These are phyloP conservation scores for Sporothrix brasiliensis DNA, from an alignment of 2,329 filamentous ascomycete genomes.

Conservation along the genomic window DNA sequence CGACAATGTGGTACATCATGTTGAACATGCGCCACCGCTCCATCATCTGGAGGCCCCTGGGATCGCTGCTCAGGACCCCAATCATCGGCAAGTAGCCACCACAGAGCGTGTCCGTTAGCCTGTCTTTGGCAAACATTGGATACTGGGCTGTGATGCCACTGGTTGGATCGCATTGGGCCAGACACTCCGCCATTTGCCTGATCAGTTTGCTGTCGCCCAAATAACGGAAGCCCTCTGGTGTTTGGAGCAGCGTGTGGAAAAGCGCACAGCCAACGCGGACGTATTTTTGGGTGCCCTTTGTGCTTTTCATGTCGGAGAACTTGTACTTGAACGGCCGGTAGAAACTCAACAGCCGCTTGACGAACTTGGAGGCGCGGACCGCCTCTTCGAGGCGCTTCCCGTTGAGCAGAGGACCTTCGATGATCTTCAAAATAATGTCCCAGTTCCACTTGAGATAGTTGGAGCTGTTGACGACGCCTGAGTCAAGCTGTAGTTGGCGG, in stretches of 20 bases:
- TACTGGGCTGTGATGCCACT: slow-evolving; percentile 77
- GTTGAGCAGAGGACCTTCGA: slow-evolving; percentile 89
- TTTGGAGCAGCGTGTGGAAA: slow-evolving; percentile 83
- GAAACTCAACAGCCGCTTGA: slow-evolving; percentile 92
- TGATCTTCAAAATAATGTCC: slow-evolving; percentile 86
- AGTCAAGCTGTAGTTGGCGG: slow-evolving; percentile 70
- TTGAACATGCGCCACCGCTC: slow-evolving; percentile 98
- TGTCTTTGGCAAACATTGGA: slow-evolving; percentile 84
- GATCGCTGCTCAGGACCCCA: slow-evolving; percentile 80
- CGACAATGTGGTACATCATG: slow-evolving; percentile 99
- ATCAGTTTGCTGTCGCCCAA: slow-evolving; percentile 90
- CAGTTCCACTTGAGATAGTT: slow-evolving; percentile 98
- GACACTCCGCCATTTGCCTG: slow-evolving; percentile 89
- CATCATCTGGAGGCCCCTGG: slow-evolving; percentile 82
- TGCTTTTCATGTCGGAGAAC: slow-evolving; percentile 88
- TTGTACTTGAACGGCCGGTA: slow-evolving; percentile 96
- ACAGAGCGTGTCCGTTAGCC: slow-evolving; percentile 83
- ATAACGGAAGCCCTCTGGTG: slow-evolving; percentile 79
- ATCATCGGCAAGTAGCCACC: slow-evolving; percentile 94
- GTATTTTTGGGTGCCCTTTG: slow-evolving; percentile 91
- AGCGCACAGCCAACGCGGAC: slow-evolving; percentile 86
- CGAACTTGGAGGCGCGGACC: slow-evolving; percentile 91
- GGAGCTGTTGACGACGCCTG: slow-evolving; percentile 81
- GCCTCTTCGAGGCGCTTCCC: slow-evolving; percentile 92
- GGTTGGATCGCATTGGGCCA: slow-evolving; percentile 88